Base-by-base conservation (phyloP, 2,329 filamentous ascomycete genomes). In the Sclerotinia trifoliorum region DNA sequence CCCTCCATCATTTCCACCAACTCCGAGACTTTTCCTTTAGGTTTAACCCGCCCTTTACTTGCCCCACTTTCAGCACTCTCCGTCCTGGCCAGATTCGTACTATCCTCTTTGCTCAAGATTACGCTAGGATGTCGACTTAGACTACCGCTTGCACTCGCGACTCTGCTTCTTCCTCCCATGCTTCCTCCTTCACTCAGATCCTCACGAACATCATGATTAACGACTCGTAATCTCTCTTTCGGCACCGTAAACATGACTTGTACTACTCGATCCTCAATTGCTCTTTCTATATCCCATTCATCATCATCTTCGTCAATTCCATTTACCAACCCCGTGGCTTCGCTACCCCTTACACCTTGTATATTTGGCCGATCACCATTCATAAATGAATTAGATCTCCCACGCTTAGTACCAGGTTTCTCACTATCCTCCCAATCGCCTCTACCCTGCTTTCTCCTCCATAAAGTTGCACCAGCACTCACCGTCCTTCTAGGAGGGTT, bases 221-320 rank as follows among this genome's bases (percentile, higher is more conserved):
- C 94, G n/a, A 98, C 93, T 35, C 94, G 83, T 71, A 98, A 80
- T 73, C 88, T 87, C 78, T 94, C 90, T 78, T 90, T 93, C 2
- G 95, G 94, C 70, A 97, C 93, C 0, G 94, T 97, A 79, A 97
- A 98, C 86, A 96, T 95, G 76, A 93, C 86, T 78, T 94, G 91
- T 70, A 94, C 90, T 11, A 91, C 82, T 29, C 90, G 81, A 69
- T 85, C 85, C 79, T 92, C 88, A 1, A 90, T 86, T 2, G 90
- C 90, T 67, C 85, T 83, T 77, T 94, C 91, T 51, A 94, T 86
- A 73, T 93, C 91, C 90, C 90, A 92, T 66, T 93, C 90, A 44
- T 81, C 80, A 48, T 76, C 75, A 58, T 73, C 76, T 42, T 74
- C 73, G 58, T 79, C 77, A 10, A 55, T 56, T 19, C 29, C 60